Evolutionary conservation across 75 land plant species (phyloP), one percentile per base, ranked within the genome.

Genomic region (Picea glauca): DNA sequence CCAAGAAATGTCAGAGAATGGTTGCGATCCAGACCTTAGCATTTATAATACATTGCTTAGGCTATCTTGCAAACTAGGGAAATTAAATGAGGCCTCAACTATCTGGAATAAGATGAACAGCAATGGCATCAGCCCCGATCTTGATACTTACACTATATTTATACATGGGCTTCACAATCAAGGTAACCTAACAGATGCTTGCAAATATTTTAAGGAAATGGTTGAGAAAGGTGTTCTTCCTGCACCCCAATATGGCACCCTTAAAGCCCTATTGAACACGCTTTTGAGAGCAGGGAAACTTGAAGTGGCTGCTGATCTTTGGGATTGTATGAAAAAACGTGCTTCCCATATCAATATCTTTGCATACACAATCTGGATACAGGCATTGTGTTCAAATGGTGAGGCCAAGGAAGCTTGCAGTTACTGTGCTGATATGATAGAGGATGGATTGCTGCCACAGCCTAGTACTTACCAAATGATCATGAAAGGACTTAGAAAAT

Each of bases 301-400:
- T 64, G 88, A 87, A 63, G 30, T 89, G 84, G 91, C 90, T 20
- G 83, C 89, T 80, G 91, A 91, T 31, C 58, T 90, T 18, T 91
- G 91, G 93, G 82, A 58, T 59, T 85, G 85, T 65, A 85, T 90
- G 17, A 59, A 75, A 20, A 82, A 76, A 50, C 83, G 76, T 58
- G 85, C 85, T 18, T 87, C 85, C 73, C 82, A 89, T 64, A 80
- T 90, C 11, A 91, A 87, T 84, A 89, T 87, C 35, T 84, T 43
- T 79, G 86, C 90, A 5, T 91, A 90, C 87, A 91, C 93, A 23
- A 91, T 91, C n/a, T 91, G 93, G 93, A 87, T 91, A 59, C 93
- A 89, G 67, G 88, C 88, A 8, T 78, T 91, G 9, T 91, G 86
- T 81, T 76, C 87, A 38, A 84, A 82, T 18, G 86, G 91, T 57